phyloP scores from a whole-genome alignment of 1,139 yeast genomes.

The Candida dubliniensis region DNA sequence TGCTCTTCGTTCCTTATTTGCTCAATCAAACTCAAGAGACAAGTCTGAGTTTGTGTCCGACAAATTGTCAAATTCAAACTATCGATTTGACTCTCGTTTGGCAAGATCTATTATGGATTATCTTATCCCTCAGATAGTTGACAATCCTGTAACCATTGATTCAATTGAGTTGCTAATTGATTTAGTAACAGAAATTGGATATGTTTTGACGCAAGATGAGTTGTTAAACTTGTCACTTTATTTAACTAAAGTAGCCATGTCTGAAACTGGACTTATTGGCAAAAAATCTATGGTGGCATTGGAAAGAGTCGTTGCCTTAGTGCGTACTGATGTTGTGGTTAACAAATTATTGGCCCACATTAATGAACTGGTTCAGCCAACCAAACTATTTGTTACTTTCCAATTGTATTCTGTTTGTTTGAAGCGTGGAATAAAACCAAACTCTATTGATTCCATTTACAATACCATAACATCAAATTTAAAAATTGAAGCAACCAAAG shows the following conservation, averaged over 20 bases:
- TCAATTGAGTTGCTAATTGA: constrained; percentile 65
- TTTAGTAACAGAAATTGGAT: constrained; percentile 55
- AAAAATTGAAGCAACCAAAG: constrained; percentile 7
- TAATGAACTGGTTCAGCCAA: neutral
- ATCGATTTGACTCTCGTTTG: constrained; percentile 13
- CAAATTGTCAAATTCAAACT: constrained; percentile 16
- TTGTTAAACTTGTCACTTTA: constrained; percentile 33
- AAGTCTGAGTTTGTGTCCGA: constrained; percentile 24
- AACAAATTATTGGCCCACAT: constrained; percentile 13
- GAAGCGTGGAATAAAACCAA: constrained; percentile 13
- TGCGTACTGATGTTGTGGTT: constrained; percentile 18
- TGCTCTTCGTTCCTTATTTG: constrained; percentile 65
- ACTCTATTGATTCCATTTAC: constrained; percentile 7
- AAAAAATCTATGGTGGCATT: constrained; percentile 59
- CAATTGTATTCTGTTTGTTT: constrained; percentile 16
- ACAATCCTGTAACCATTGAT: constrained; percentile 47
- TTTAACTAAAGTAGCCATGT: constrained; percentile 41
- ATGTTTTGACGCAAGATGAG: constrained; percentile 44
- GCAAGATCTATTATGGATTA: constrained; percentile 24
- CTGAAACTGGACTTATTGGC: constrained; percentile 48
- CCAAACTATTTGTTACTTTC: constrained; percentile 11
- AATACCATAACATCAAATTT: constrained; percentile 6
- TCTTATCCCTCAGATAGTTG: constrained; percentile 21
- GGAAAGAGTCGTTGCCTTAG: constrained; percentile 44
- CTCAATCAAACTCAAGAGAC: constrained; percentile 15